These are phyloP conservation scores for Ceratocystiopsis brevicomis DNA, from an alignment of 2,329 filamentous ascomycete species.

Conservation along the genomic window DNA sequence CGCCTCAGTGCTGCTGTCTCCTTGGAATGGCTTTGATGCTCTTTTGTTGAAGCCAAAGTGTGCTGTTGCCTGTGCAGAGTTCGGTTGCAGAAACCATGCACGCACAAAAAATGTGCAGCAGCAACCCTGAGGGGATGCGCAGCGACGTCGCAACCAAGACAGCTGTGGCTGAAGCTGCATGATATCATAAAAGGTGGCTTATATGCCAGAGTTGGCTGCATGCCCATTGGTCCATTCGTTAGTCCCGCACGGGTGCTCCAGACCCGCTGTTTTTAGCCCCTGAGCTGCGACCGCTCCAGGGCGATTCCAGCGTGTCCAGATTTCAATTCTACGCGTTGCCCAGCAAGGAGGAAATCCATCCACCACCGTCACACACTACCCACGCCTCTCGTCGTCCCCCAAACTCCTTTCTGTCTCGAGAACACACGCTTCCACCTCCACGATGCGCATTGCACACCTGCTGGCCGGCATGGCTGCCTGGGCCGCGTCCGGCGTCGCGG, in stretches of 20 bases:
- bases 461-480: conserved; percentile 52
- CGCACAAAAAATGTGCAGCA: no score
- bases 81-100: no score
- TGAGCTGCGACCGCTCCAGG: no score
- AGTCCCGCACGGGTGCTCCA: no score
- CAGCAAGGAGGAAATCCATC: conserved; percentile 1
- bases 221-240: no score
- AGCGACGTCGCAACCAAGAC: no score
- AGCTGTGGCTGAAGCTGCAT: no score
- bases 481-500: conserved; percentile 51
- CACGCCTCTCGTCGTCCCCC: conserved; percentile 3
- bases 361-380: background rate
- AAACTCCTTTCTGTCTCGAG: background rate
- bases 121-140: no score
- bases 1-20: background rate
- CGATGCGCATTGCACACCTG: conserved; percentile 47
- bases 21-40: background rate
- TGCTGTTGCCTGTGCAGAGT: background rate
- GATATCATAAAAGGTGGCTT: no score
- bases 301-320: conserved; percentile 2
- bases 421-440: conserved; percentile 8
- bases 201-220: no score
- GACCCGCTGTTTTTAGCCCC: no score
- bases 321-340: conserved; percentile 2
- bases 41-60: background rate